Conservation (phyloP, 164 flowering plant genomes). For the Nelumbo lutea region DNA sequence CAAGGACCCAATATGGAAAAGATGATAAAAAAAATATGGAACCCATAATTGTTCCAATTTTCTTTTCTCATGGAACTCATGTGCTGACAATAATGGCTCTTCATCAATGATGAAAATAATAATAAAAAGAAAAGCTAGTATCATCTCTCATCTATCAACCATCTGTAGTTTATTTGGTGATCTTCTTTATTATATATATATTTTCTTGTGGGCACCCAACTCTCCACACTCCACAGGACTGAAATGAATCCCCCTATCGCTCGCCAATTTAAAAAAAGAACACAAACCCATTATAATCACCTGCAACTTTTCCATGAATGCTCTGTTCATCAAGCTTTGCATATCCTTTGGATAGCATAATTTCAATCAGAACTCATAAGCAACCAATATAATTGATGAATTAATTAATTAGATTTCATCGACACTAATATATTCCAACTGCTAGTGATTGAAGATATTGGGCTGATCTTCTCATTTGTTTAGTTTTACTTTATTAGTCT, state of each 20-base stretch:
- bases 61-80: constrained; percentile 29
- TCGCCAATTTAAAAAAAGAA: not conserved
- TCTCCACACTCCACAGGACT: no score
- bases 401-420: no score
- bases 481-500: no score
- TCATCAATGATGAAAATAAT: constrained; percentile 20
- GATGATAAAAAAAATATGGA: not conserved
- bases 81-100: constrained; percentile 32
- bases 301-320: not conserved
- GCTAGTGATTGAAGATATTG: no score
- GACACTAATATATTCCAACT: no score
- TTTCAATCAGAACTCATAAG: no score
- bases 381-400: no score
- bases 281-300: constrained; percentile 7
- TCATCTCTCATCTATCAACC: not conserved
- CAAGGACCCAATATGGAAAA: not conserved
- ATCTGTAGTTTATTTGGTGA: not conserved
- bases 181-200: constrained; percentile 1
- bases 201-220: no score
- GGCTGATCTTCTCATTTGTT: no score
- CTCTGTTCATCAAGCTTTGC: no score
- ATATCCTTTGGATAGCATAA: no score
- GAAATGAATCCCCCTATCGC: no score
- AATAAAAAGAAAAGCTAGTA: not conserved
- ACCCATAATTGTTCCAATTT: constrained; percentile 24